These are phyloP conservation scores for Hyphopichia wangnamkhiaoensis DNA, from an alignment of 1,139 yeast species.

Conservation along the genomic window DNA sequence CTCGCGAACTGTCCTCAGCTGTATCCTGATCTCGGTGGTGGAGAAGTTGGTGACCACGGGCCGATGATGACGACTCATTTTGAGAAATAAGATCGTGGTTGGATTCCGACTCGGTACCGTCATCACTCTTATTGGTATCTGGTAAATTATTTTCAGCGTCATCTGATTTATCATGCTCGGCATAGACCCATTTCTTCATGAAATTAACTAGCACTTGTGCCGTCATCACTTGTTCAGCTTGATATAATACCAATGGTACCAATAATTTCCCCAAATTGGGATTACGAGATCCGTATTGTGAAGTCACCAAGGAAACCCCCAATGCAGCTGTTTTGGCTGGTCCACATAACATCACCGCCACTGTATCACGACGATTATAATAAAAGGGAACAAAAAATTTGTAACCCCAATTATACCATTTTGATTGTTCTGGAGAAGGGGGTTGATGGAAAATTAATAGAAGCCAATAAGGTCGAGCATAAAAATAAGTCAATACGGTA, in stretches of 20 bases:
- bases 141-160: constrained; percentile 12
- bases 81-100: too few species aligned
- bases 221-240: constrained; percentile 80
- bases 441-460: constrained; percentile 39
- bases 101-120: background rate
- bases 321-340: constrained; percentile 93
- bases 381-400: constrained; percentile 62
- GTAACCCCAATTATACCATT: constrained; percentile 40
- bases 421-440: constrained; percentile 49
- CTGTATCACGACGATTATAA: constrained; percentile 69
- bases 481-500: constrained; percentile 57
- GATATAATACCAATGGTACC: constrained; percentile 81
- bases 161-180: constrained; percentile 26
- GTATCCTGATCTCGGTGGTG: too few species aligned
- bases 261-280: constrained; percentile 67
- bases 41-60: too few species aligned
- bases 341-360: constrained; percentile 81
- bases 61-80: too few species aligned
- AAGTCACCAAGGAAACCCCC: constrained; percentile 77
- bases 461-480: constrained; percentile 64
- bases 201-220: constrained; percentile 70
- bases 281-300: constrained; percentile 73
- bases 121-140: background rate
- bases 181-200: constrained; percentile 66
- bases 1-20: too few species aligned